Conservation (phyloP, 176 grass and related monocot genomes). For the Musa acuminata region DNA sequence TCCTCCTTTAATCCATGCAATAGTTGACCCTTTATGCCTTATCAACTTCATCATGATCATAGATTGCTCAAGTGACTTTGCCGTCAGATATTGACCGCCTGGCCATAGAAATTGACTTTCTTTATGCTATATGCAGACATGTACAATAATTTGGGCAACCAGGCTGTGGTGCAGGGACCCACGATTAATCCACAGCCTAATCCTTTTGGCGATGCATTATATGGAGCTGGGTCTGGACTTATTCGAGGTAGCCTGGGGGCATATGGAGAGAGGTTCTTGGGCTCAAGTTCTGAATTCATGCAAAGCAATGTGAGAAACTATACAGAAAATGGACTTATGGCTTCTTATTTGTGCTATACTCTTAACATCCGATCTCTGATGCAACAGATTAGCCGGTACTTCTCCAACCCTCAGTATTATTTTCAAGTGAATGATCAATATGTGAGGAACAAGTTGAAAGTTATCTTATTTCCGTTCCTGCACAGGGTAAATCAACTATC, state of each 20-base stretch:
- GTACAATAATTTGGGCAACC: slow-evolving; percentile 49
- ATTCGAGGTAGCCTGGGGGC: slow-evolving; percentile 49
- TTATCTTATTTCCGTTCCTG: slow-evolving; percentile 81
- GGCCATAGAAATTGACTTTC: background rate
- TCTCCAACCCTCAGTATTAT: slow-evolving; percentile 90
- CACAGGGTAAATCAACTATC: slow-evolving; percentile 42
- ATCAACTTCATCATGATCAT: too few relatives aligned
- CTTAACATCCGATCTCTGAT: slow-evolving; percentile 7
- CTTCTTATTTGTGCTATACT: too few relatives aligned
- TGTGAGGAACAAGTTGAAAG: slow-evolving; percentile 82
- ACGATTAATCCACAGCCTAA: slow-evolving; percentile 41
- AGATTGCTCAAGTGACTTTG: too few relatives aligned
- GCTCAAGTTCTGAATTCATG: slow-evolving; percentile 92
- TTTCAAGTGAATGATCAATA: slow-evolving; percentile 97
- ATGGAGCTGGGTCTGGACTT: slow-evolving; percentile 57
- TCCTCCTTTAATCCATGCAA: too few relatives aligned
- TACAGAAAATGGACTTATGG: background rate
- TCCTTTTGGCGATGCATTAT: slow-evolving; percentile 60
- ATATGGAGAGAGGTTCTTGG: slow-evolving; percentile 64
- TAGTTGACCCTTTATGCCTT: too few relatives aligned
- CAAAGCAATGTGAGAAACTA: slow-evolving; percentile 65
- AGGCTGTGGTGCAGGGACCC: slow-evolving; percentile 39
- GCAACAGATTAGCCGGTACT: slow-evolving; percentile 59
- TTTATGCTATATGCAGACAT: slow-evolving; percentile 46
- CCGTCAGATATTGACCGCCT: too few relatives aligned